Evolutionary conservation across 768 basidiomycete genomes (phyloP), one percentile per base, ranked within the genome.

Genomic region (Auricularia cornea): DNA sequence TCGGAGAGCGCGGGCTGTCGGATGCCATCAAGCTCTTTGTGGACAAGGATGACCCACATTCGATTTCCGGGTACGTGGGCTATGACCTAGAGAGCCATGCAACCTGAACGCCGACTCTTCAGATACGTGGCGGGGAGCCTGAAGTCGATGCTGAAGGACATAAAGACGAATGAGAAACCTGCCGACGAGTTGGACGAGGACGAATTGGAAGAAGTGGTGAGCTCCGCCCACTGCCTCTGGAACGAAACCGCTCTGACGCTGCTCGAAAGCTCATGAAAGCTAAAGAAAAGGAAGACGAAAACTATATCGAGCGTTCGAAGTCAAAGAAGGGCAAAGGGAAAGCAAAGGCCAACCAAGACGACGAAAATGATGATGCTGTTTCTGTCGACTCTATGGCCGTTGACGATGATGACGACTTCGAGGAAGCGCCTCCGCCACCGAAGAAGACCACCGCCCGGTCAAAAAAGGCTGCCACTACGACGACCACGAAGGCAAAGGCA

Each of bases 21-120:
- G 91, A 94, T 72, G 97, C 97, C 5, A 94, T 99, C 60, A 88
- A 92, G 78, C 82, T 88, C 74, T 98, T 91, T 75, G 95, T 99
- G 64, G 95, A 98, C 74, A 99, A 99, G 80, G 96, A 98, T 70
- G 94, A 97, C 73, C 86, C 84, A 31, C 90, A 94, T 77, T 93
- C 96, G 10, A 96, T 99, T 71, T 84, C 87, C 67, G 83, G 79
- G 94, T 94, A 67, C 67, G 89, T 83, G n/a, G 3, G 14, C 35
- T 31, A 32, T 61, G 26, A 30, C 8, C 40, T 29, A 33, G 16
- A n/a, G n/a, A n/a, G n/a, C n/a, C n/a, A n/a, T n/a, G n/a, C n/a
- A n/a, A n/a, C n/a, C n/a, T n/a, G n/a, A n/a, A n/a, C n/a, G n/a
- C n/a, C n/a, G n/a, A n/a, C n/a, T n/a, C n/a, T n/a, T 35, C 67